These are phyloP conservation scores for Choiromyces venosus DNA, from an alignment of 495 filamentous ascomycete species.

Conservation along the genomic window DNA sequence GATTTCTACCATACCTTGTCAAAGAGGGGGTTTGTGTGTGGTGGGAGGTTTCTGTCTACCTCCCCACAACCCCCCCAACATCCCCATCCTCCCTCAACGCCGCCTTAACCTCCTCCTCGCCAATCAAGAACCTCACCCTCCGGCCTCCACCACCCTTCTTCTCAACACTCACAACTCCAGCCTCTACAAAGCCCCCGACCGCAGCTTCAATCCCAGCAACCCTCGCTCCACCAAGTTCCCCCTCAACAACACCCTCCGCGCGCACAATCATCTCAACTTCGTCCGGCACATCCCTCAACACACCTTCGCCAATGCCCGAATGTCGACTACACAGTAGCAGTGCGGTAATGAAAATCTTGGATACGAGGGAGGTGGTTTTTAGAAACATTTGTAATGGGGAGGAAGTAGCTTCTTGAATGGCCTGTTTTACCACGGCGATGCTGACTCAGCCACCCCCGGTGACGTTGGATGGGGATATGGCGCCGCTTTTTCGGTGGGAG, in stretches of 20 bases:
- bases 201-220: conserved; percentile 64
- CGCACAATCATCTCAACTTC: conserved; percentile 70
- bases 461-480: conserved; percentile 18
- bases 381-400: conserved; percentile 86
- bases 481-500: conserved; percentile 12
- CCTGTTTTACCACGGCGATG: conserved; percentile 85
- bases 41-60: no score
- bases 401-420: conserved; percentile 89
- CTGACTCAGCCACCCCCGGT: conserved; percentile 62
- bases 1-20: no score
- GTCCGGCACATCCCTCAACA: conserved; percentile 83
- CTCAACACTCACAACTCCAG: conserved; percentile 80
- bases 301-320: conserved; percentile 78
- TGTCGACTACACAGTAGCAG: conserved; percentile 70
- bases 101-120: conserved; percentile 80
- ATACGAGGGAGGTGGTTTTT: conserved; percentile 68
- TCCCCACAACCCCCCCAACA: conserved; percentile 62
- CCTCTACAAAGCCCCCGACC: conserved; percentile 74
- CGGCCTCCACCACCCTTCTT: conserved; percentile 74
- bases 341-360: conserved; percentile 79
- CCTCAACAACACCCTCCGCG: conserved; percentile 50
- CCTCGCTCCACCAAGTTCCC: conserved; percentile 48
- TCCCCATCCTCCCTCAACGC: conserved; percentile 86
- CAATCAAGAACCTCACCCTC: conserved; percentile 76
- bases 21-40: no score